phyloP scores from a whole-genome alignment of 345 rosid species.

The Arabidopsis suecica region DNA sequence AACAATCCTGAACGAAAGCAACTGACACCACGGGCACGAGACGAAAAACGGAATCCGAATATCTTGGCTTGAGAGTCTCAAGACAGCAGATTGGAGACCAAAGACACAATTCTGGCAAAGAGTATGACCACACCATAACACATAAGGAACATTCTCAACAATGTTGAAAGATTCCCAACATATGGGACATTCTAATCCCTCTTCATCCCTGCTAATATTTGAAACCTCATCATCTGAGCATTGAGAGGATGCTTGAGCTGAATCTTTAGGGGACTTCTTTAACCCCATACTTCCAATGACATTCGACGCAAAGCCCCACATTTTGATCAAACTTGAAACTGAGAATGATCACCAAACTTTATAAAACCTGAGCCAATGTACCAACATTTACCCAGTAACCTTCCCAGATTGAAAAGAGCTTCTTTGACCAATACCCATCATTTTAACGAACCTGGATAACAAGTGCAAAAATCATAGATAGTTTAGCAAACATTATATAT shows the following conservation, averaged over 20 bases:
- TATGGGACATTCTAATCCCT: conserved; percentile 70
- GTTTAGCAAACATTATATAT: too few species aligned
- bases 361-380: conserved; percentile 22
- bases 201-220: conserved; percentile 48
- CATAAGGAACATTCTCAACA: conserved; percentile 75
- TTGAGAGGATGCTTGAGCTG: conserved; percentile 48
- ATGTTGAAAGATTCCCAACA: conserved; percentile 78
- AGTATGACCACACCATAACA: conserved; percentile 76
- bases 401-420: conserved; percentile 17
- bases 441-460: conserved; percentile 16
- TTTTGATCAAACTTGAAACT: conserved; percentile 12
- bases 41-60: conserved; percentile 60
- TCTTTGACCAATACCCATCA: conserved; percentile 12
- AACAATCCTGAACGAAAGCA: conserved; percentile 56
- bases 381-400: conserved; percentile 24
- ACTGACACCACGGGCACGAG: conserved; percentile 71
- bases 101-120: conserved; percentile 70
- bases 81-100: conserved; percentile 59
- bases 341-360: not conserved
- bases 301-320: conserved; percentile 56
- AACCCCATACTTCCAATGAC: conserved; percentile 46
- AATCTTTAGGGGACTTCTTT: conserved; percentile 40
- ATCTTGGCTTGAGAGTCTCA: conserved; percentile 54
- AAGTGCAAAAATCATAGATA: not conserved
- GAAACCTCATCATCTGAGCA: conserved; percentile 63